A percentile compares a stretch with the other conserved stretches of the same genome.
Conservation (phyloP, 148 eudicot species). For the Simmondsia chinensis region DNA sequence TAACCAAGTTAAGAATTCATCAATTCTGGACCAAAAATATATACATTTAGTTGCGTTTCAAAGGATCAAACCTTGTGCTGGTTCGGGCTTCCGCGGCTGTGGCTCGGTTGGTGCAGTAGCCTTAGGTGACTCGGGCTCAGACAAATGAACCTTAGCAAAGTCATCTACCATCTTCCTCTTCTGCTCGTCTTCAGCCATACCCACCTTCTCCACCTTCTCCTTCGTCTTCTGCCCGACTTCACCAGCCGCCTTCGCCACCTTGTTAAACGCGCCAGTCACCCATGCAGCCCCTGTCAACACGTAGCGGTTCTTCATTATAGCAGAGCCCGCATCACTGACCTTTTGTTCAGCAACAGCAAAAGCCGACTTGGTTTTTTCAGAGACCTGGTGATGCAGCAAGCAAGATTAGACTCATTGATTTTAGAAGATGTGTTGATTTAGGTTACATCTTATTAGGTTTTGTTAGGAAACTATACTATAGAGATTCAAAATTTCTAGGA, state of each 20-base stretch:
- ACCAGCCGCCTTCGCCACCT: slow-evolving; percentile 81
- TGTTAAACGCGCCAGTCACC: slow-evolving; percentile 71
- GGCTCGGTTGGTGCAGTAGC: slow-evolving; percentile 36
- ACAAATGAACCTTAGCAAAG: slow-evolving; percentile 63
- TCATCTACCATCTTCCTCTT: slow-evolving; percentile 72
- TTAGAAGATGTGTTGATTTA: too few relatives aligned
- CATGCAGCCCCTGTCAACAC: slow-evolving; percentile 70
- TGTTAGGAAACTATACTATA: too few relatives aligned
- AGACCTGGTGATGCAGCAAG: too few relatives aligned
- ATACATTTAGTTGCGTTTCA: slow-evolving; percentile 29
- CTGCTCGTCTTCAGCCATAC: slow-evolving; percentile 65
- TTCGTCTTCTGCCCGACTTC: slow-evolving; percentile 86
- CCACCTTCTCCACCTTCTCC: slow-evolving; percentile 87
- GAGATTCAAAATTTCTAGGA: too few relatives aligned
- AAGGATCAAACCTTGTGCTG: slow-evolving; percentile 60
- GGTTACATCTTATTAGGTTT: too few relatives aligned
- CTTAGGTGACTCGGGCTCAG: slow-evolving; percentile 57
- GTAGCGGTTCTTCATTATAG: slow-evolving; percentile 89
- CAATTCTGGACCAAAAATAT: slow-evolving; percentile 4
- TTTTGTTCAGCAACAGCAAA: slow-evolving; percentile 68
- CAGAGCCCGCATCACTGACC: slow-evolving; percentile 76
- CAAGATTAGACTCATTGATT: too few relatives aligned
- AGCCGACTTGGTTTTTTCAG: slow-evolving; percentile 88
- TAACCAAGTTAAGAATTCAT: too few relatives aligned
- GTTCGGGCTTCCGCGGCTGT: slow-evolving; percentile 46